phyloP scores from a whole-genome alignment of 768 basidiomycete genomes.

The Amanita phalloides region DNA sequence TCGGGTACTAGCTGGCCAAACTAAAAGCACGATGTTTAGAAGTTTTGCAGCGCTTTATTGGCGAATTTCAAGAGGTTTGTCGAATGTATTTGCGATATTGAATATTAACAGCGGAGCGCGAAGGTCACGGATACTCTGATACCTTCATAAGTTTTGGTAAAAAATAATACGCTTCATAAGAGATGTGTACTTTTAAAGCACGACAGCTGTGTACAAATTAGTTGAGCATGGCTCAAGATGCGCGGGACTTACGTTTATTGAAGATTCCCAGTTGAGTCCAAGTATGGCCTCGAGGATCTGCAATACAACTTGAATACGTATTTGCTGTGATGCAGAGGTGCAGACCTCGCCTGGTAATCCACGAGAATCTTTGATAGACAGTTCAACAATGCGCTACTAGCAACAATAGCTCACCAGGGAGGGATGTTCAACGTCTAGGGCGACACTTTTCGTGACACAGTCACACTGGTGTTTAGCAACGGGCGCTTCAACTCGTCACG shows the following conservation, averaged over 20 bases:
- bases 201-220: constrained; percentile 42
- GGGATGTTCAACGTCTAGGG: no score
- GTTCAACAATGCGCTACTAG: not conserved
- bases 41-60: constrained; percentile 72
- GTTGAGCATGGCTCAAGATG: not conserved
- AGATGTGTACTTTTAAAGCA: constrained; percentile 28
- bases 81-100: not conserved
- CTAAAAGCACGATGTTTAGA: constrained; percentile 85
- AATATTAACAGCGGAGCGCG: constrained; percentile 50
- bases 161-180: constrained; percentile 1
- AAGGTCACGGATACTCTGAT: constrained; percentile 68
- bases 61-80: constrained; percentile 68
- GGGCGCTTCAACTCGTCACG: no score
- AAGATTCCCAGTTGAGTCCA: constrained; percentile 93
- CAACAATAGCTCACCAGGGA: not conserved
- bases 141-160: constrained; percentile 52
- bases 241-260: constrained; percentile 51
- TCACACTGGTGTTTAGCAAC: no score
- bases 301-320: not conserved
- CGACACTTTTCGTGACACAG: no score
- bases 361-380: constrained; percentile 47
- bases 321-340: constrained; percentile 1
- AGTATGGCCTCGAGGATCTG: constrained; percentile 84
- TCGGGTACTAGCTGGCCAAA: constrained; percentile 81
- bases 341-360: constrained; percentile 73